Evolutionary conservation across 106 monocot species (phyloP), one percentile per base, ranked within the genome.

Genomic region (Acanthochlamys bracteata): DNA sequence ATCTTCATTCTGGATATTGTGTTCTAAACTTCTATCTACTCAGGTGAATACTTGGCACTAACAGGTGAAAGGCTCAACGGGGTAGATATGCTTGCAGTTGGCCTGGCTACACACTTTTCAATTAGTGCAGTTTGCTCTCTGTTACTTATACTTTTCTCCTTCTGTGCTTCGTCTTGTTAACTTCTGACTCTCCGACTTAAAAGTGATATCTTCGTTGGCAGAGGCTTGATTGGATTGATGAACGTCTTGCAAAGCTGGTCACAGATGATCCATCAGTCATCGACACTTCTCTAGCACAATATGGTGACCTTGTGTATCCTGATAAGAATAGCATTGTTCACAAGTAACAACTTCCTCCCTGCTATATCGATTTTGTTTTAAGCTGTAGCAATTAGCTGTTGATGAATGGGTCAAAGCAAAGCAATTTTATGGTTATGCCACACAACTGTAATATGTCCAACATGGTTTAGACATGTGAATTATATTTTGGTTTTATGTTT

Each of bases 191-290:
- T 20, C 33, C 64, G 24, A 58, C 42, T 14, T 64, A n/a, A 24
- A 65, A 52, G 24, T 15, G 49, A 55, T 11, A 41, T 47, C 53
- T 26, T 60, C 21, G 27, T 59, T 13, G 23, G 74, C 74, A 96
- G 96, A 88, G 66, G 33, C 78, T 96, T 57, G 76, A 58, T 56
- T 85, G 84, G 80, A 70, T 96, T 65, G 96, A 91, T 71, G 84
- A 96, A 43, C 77, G 82, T 11, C 91, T 96, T 43, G 80, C 82
- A 26, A 88, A 82, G 55, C 74, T 96, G 69, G 70, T 82, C 51
- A 96, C 96, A 12, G 96, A 96, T 73, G 96, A 96, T 75, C 96
- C 96, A 60, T 96, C 96, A 52, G 85, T 88, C 25, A 88, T 96
- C 63, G 91, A 91, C 59, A 75, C 84, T 55, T 76, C 84, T 53